Evolutionary conservation across 345 rosid species (phyloP).

Genomic region (Eucalyptus brandiana): DNA sequence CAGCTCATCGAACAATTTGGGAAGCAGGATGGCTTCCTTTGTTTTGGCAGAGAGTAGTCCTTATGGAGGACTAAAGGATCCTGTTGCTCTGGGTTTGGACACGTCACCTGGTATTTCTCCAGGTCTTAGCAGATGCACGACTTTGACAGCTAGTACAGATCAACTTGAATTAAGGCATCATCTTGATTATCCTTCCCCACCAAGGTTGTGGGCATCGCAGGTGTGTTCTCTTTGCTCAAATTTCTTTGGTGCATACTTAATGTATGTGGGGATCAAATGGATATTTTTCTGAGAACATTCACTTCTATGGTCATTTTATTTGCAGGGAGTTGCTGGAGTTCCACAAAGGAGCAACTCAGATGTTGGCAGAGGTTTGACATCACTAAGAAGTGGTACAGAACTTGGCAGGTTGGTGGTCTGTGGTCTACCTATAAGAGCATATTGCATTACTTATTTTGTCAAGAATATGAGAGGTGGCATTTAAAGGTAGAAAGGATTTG

Average conservation of each 20-base stretch:
- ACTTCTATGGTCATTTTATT: background rate
- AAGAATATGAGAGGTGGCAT: background rate
- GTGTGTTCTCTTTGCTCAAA: conserved; percentile 6
- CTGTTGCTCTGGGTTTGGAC: conserved; percentile 14
- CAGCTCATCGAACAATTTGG: conserved; percentile 11
- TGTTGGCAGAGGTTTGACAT: conserved; percentile 37
- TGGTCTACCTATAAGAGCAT: background rate
- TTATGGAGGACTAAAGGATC: conserved; percentile 24
- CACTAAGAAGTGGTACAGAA: conserved; percentile 43
- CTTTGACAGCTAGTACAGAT: conserved; percentile 17
- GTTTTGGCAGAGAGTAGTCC: conserved; percentile 38
- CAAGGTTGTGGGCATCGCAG: conserved; percentile 53
- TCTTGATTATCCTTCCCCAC: conserved; percentile 31
- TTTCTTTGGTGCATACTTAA: background rate
- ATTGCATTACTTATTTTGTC: background rate
- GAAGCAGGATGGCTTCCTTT: conserved; percentile 27
- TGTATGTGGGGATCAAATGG: conserved; percentile 53
- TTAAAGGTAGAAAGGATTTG: background rate
- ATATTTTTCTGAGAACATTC: background rate
- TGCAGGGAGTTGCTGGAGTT: conserved; percentile 29
- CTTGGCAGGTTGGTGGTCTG: conserved; percentile 50
- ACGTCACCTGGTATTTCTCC: conserved; percentile 23
- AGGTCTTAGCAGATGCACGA: conserved; percentile 14
- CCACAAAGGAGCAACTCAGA: conserved; percentile 36
- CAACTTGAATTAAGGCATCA: conserved; percentile 32